Conservation (phyloP, 108 stramenopile genomes). For the Schizochytrium sp. region DNA sequence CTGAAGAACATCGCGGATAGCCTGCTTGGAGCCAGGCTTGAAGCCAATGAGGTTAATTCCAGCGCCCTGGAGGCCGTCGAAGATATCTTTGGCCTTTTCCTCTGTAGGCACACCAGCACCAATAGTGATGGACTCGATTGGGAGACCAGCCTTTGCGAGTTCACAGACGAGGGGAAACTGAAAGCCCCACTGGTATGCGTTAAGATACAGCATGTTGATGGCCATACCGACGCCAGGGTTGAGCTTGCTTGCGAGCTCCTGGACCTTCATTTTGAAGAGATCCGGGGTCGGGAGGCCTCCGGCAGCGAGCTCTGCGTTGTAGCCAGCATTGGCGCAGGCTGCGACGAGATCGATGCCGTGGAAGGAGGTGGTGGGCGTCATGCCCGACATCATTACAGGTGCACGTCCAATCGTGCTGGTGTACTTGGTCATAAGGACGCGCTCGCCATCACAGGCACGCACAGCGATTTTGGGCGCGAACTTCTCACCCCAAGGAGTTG, state of each 20-base stretch:
- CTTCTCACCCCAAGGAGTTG: not conserved
- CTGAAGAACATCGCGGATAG: slow-evolving; percentile 30
- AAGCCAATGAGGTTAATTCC: slow-evolving; percentile 61
- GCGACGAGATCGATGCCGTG: slow-evolving; percentile 61
- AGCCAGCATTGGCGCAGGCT: slow-evolving; percentile 60
- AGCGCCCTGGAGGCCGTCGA: not conserved
- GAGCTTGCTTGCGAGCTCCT: not conserved
- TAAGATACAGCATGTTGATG: slow-evolving; percentile 64
- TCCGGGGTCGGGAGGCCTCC: slow-evolving; percentile 56
- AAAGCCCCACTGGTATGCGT: slow-evolving; percentile 63
- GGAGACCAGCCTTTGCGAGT: slow-evolving; percentile 41
- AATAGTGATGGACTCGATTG: slow-evolving; percentile 64
- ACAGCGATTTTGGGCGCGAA: slow-evolving; percentile 9
- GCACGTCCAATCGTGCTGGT: slow-evolving; percentile 33
- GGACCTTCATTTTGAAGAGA: slow-evolving; percentile 34
- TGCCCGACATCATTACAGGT: slow-evolving; percentile 63
- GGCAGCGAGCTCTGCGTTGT: slow-evolving; percentile 60
- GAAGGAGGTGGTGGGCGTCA: slow-evolving; percentile 63
- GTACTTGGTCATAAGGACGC: slow-evolving; percentile 37
- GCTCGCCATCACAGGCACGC: slow-evolving; percentile 49
- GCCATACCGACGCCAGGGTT: slow-evolving; percentile 59
- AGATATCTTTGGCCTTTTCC: slow-evolving; percentile 62
- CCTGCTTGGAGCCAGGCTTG: slow-evolving; percentile 62
- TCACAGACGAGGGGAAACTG: slow-evolving; percentile 63
- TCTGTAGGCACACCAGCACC: slow-evolving; percentile 59